phyloP scores from a whole-genome alignment of 441 rosid species.

The Jatropha podagrica region DNA sequence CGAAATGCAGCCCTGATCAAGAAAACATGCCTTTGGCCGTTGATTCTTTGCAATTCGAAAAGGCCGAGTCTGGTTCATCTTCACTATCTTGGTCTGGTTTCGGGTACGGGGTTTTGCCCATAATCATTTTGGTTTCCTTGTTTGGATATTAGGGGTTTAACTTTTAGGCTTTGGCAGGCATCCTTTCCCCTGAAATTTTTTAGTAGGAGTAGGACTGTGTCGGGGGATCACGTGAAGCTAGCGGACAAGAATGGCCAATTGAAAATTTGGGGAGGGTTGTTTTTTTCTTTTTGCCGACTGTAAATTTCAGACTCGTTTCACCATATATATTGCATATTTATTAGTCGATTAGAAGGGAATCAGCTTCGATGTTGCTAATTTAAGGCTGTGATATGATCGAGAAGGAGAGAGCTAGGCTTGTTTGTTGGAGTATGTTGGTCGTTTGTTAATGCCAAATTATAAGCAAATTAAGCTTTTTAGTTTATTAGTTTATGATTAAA shows the following conservation, averaged over 20 bases:
- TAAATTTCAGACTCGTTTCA: slow-evolving; percentile 42
- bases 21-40: slow-evolving; percentile 99
- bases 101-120: slow-evolving; percentile 39
- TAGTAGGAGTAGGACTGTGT: not conserved
- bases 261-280: slow-evolving; percentile 4
- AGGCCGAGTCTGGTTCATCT: slow-evolving; percentile 38
- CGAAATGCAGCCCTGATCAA: slow-evolving; percentile 94
- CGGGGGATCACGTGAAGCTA: slow-evolving; percentile 62
- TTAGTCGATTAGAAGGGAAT: slow-evolving; percentile 1
- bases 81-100: slow-evolving; percentile 10
- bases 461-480: not conserved
- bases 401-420: not conserved
- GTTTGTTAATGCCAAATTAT: slow-evolving; percentile 14
- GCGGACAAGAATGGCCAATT: slow-evolving; percentile 34
- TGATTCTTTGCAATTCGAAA: slow-evolving; percentile 86
- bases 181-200: slow-evolving; percentile 12
- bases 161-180: not conserved
- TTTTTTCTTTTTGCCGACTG: slow-evolving; percentile 36
- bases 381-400: not conserved
- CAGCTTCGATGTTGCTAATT: slow-evolving; percentile 2
- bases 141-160: slow-evolving; percentile 16
- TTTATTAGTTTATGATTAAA: not conserved
- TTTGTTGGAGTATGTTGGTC: slow-evolving; percentile 49
- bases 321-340: too few species aligned
- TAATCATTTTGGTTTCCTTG: slow-evolving; percentile 41